phyloP scores from a whole-genome alignment of 2,329 filamentous ascomycete genomes.

The Ceratocystis colombiana region DNA sequence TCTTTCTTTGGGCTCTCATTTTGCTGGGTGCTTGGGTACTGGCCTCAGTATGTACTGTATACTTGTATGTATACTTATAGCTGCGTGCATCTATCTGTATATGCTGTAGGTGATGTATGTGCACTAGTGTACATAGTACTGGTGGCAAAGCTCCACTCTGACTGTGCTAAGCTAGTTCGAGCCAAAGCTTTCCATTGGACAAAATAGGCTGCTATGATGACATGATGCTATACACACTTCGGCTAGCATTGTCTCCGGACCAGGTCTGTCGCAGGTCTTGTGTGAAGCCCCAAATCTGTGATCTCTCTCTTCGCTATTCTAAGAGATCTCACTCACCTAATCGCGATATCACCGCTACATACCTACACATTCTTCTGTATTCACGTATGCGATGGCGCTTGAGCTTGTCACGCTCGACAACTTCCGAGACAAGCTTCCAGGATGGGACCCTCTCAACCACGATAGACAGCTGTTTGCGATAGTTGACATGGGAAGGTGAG shows the following conservation, averaged over 20 bases:
- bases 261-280: background rate
- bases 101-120: background rate
- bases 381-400: slow-evolving; percentile 29
- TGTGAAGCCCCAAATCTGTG: background rate
- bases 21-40: too few relatives aligned
- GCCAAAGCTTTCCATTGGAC: background rate
- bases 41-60: background rate
- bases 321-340: too few relatives aligned
- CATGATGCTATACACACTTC: background rate
- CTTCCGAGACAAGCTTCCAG: slow-evolving; percentile 39
- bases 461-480: slow-evolving; percentile 45
- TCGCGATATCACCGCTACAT: background rate
- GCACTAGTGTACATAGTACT: background rate
- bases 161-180: background rate
- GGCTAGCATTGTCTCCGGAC: background rate
- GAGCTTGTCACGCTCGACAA: slow-evolving; percentile 45
- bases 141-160: background rate
- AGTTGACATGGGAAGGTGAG: slow-evolving; percentile 51
- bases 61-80: background rate
- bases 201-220: background rate
- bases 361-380: background rate
- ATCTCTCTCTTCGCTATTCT: background rate
- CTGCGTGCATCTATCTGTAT: background rate
- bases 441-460: slow-evolving; percentile 38
- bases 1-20: too few relatives aligned